These are phyloP conservation scores for Gnomoniopsis smithogilvyi DNA, from an alignment of 2,329 filamentous ascomycete species.

Conservation along the genomic window DNA sequence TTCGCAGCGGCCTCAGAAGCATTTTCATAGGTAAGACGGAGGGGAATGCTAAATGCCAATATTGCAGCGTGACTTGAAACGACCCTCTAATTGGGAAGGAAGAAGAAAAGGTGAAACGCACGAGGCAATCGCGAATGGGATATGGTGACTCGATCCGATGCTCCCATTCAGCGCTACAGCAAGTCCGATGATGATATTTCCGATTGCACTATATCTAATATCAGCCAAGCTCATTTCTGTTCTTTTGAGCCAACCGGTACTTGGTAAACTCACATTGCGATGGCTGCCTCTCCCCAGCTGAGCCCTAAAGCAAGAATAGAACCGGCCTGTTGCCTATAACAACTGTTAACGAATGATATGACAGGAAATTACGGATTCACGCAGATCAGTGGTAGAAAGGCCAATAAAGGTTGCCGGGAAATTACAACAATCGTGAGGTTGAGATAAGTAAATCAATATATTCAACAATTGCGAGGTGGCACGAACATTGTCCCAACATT, in stretches of 20 bases:
- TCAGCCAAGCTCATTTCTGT: background rate
- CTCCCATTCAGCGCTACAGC: conserved; percentile 43
- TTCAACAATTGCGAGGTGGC: background rate
- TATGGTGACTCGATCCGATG: conserved; percentile 30
- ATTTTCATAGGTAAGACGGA: background rate
- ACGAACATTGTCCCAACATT: conserved; percentile 23
- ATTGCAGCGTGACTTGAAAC: no score
- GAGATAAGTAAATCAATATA: background rate
- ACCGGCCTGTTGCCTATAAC: conserved; percentile 20
- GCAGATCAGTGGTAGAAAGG: no score
- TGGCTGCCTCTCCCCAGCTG: conserved; percentile 23
- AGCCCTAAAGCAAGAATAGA: conserved; percentile 21
- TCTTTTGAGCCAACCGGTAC: no score
- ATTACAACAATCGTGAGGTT: no score
- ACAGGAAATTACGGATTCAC: background rate
- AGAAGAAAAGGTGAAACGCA: background rate
- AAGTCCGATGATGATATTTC: conserved; percentile 40
- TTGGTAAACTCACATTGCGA: conserved; percentile 20
- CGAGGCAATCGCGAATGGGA: conserved; percentile 39
- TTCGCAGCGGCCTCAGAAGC: background rate
- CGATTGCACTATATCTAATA: conserved; percentile 12
- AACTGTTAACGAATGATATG: background rate
- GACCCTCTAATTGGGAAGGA: background rate
- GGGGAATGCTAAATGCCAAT: no score
- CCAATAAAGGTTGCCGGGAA: no score